Base-by-base conservation (phyloP, 2,329 filamentous ascomycete genomes). In the Ambrosiella beaveri region DNA sequence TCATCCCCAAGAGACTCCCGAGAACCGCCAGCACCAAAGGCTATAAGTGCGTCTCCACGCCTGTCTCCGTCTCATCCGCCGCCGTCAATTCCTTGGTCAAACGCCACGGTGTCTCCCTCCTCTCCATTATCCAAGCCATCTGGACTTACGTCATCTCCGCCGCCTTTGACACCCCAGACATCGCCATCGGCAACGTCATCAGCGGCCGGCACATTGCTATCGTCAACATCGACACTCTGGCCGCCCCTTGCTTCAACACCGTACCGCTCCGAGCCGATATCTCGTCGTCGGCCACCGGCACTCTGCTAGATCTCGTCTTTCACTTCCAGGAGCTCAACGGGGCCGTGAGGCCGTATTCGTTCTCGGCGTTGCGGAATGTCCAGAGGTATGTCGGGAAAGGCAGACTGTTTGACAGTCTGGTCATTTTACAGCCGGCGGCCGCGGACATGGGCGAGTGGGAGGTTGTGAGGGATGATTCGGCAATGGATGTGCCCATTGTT, bases 211-310 rank as follows among this genome's bases (percentile, higher is more conserved):
- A 82, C 0, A 66, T 87, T 8, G 70, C 79, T 0, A 68, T 90
- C 2, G 76, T 84, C 5, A 78, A 77, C 0, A 73, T 91, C 9
- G 82, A 90, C 41, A 73, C 75, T 3, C 76, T 95, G 5, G 79
- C 94, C n/a, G 88, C 87, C 0, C 90, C 90, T 0, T 95, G 88
- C 67, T 95, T 96, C 74, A 96, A 95, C 66, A 95, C 90, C 0
- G 70, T 95, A 11, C 88, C 90, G 0, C 66, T 89, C 1, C 78
- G 88, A 35, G 27, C 27, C 27, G 27, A 27, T 27, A 70, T 81
- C 13, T 38, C 61, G 86, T 8, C 69, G 74, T 1, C 65, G 66
- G 2, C 67, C 67, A 1, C 71, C 68, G 0, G 75, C 74, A 13
- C 81, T 82, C 12, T 54, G 9, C 64, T 74, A 0, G 76, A 82